Evolutionary conservation across 208 protist genomes (phyloP), one percentile per base, ranked within the genome.

Genomic region (Jaenimonas drosophilae): DNA sequence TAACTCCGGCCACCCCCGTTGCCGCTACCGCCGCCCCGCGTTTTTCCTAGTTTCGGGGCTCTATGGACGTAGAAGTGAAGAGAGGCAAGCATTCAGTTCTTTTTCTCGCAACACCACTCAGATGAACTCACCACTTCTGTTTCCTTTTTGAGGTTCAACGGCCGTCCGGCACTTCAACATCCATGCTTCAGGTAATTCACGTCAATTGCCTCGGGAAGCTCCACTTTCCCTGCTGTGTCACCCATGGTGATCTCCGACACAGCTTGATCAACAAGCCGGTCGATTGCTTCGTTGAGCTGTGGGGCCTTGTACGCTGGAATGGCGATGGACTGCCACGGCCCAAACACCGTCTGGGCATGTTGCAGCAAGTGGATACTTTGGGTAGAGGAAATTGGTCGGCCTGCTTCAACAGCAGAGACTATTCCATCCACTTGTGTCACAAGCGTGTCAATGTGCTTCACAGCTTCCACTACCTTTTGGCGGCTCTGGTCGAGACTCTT

Each of bases 121-220:
- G 14, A 34, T 16, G 11, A 34, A 16, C 9, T 34, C 9, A 16
- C 14, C 31, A 34, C 31, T 16, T 14, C 11, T 34, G 11, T 14
- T 34, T 34, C 31, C 9, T 34, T 34, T 34, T 14, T 16, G 14
- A 16, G 31, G 31, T 34, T 34, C 31, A 34, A 16, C 31, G 11
- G 31, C n/a, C n/a, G n/a, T n/a, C n/a, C 31, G 31, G 9, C 31
- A 34, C 31, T 34, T 9, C 11, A 16, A 34, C 61, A 70, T 41
- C 69, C 69, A 6, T 49, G 53, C 46, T 76, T 79, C 47, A 87
- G 70, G 41, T 70, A 79, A 60, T 87, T 87, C n/a, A 82, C 58
- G 50, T 87, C 77, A 17, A 87, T 64, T 5, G 77, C 68, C 33
- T 87, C 77, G 7, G 77, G 77, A 37, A 87, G 64, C 44, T 87